These are phyloP conservation scores for Pseudocercospora eumusae DNA, from an alignment of 2,329 filamentous ascomycete species.

Conservation along the genomic window DNA sequence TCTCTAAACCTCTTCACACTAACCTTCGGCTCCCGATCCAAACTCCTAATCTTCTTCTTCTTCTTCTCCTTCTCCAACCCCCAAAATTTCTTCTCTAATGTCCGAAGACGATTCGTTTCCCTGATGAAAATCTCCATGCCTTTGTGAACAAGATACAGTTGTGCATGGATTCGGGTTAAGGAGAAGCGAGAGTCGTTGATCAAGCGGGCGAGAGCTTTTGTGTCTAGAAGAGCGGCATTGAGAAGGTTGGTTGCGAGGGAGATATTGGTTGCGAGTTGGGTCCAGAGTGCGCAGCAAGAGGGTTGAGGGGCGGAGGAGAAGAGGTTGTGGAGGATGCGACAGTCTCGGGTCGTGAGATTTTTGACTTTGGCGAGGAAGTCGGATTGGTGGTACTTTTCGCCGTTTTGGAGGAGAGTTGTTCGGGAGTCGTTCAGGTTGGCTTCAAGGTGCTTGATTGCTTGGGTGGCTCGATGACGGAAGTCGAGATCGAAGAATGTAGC, in stretches of 20 bases:
- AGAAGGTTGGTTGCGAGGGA: not conserved
- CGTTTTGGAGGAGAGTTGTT: not conserved
- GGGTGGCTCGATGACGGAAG: not conserved
- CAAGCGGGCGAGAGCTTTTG: not conserved
- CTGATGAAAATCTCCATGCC: not conserved
- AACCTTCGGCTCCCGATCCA: too few relatives aligned
- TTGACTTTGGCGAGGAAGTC: not conserved
- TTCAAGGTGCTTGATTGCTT: not conserved
- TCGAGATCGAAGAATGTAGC: not conserved
- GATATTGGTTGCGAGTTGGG: not conserved
- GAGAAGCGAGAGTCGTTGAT: not conserved
- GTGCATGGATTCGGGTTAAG: not conserved
- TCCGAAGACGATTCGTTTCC: not conserved
- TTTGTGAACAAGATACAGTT: not conserved
- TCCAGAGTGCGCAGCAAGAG: not conserved
- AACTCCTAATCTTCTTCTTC: not conserved
- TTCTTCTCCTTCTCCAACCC: too few relatives aligned
- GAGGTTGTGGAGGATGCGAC: not conserved
- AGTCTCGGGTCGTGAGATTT: not conserved
- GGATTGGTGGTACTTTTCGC: not conserved
- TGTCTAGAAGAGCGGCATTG: not conserved
- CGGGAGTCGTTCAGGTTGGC: not conserved
- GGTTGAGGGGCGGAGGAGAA: not conserved
- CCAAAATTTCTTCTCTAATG: not conserved
- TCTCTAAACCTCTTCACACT: not conserved